Percentiles rank a stretch among this genome's conserved stretches.
These are phyloP conservation scores for Pleurotus salmoneostramineus DNA, from an alignment of 768 basidiomycete genomes.

Conservation along the genomic window DNA sequence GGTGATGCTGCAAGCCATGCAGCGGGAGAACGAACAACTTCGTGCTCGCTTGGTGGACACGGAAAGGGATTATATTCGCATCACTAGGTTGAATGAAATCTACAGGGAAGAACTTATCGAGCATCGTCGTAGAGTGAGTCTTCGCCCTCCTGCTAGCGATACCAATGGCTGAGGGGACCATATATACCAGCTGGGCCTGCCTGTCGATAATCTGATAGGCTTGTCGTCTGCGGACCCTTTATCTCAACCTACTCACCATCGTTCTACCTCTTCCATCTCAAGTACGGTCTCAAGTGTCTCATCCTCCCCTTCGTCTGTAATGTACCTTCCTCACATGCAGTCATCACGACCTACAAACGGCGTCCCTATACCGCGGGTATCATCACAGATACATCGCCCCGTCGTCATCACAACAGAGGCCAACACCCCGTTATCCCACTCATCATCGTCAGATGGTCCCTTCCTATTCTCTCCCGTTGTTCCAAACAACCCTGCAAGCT, in stretches of 20 bases:
- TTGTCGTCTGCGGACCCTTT: slow-evolving; percentile 61
- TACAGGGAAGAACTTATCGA: slow-evolving; percentile 85
- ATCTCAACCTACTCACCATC: slow-evolving; percentile 68
- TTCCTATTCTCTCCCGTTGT: slow-evolving; percentile 63
- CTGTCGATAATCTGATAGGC: slow-evolving; percentile 79
- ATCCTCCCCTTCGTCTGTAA: slow-evolving; percentile 44
- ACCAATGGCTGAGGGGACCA: background rate
- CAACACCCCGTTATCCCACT: slow-evolving; percentile 62
- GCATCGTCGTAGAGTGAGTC: slow-evolving; percentile 67
- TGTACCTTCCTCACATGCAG: slow-evolving; percentile 25
- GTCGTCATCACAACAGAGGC: slow-evolving; percentile 41
- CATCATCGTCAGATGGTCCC: slow-evolving; percentile 62
- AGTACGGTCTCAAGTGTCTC: slow-evolving; percentile 28
- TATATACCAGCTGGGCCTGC: slow-evolving; percentile 53
- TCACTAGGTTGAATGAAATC: slow-evolving; percentile 73
- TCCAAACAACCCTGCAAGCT: slow-evolving; percentile 51
- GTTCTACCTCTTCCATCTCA: slow-evolving; percentile 36
- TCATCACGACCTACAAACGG: slow-evolving; percentile 38
- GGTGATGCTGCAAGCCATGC: slow-evolving; percentile 70
- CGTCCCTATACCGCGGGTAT: slow-evolving; percentile 74
- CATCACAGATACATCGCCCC: slow-evolving; percentile 60
- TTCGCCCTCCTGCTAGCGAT: slow-evolving; percentile 7
- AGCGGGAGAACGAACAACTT: slow-evolving; percentile 75
- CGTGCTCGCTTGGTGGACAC: slow-evolving; percentile 64
- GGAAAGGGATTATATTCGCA: slow-evolving; percentile 73